Conservation (phyloP, 495 filamentous ascomycete species). For the Thozetella sp. region DNA sequence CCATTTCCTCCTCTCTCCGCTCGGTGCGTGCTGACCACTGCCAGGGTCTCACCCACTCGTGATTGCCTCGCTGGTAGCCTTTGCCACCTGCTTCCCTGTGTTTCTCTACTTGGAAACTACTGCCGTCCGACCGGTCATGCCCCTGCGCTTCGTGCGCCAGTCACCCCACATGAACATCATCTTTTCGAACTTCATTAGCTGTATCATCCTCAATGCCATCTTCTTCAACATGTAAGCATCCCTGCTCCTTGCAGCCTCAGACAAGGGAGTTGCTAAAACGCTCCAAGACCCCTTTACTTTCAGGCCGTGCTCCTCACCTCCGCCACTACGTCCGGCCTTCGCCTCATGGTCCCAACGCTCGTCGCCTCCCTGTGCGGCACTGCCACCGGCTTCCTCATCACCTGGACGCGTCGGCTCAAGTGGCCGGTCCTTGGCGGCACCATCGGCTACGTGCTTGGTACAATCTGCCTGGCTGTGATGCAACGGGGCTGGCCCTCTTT, state of each 20-base stretch:
- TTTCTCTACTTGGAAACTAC: slow-evolving; percentile 65
- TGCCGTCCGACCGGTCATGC: slow-evolving; percentile 71
- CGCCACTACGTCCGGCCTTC: slow-evolving; percentile 71
- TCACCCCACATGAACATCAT: slow-evolving; percentile 68
- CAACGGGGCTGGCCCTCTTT: slow-evolving; percentile 53
- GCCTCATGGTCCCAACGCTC: slow-evolving; percentile 63
- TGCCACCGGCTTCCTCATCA: slow-evolving; percentile 71
- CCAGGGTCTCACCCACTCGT: slow-evolving; percentile 70
- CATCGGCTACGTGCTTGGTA: slow-evolving; percentile 56
- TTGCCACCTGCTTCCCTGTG: slow-evolving; percentile 53
- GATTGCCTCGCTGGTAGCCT: slow-evolving; percentile 60
- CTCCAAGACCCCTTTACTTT: slow-evolving; percentile 67
- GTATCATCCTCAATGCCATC: slow-evolving; percentile 66
- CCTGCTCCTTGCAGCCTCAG: neutral
- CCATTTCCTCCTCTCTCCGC: neutral
- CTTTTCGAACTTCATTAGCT: slow-evolving; percentile 68
- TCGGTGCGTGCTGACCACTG: neutral
- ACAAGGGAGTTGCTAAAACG: slow-evolving; percentile 6
- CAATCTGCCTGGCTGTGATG: slow-evolving; percentile 47
- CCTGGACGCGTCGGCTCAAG: slow-evolving; percentile 63
- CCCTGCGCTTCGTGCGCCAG: slow-evolving; percentile 59
- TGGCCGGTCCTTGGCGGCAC: slow-evolving; percentile 62
- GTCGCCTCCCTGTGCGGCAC: slow-evolving; percentile 62
- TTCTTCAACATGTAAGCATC: slow-evolving; percentile 65
- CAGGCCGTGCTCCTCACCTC: slow-evolving; percentile 75